These are phyloP conservation scores for Nevesoporus exiguus DNA, from an alignment of 768 basidiomycete genomes.

Conservation along the genomic window DNA sequence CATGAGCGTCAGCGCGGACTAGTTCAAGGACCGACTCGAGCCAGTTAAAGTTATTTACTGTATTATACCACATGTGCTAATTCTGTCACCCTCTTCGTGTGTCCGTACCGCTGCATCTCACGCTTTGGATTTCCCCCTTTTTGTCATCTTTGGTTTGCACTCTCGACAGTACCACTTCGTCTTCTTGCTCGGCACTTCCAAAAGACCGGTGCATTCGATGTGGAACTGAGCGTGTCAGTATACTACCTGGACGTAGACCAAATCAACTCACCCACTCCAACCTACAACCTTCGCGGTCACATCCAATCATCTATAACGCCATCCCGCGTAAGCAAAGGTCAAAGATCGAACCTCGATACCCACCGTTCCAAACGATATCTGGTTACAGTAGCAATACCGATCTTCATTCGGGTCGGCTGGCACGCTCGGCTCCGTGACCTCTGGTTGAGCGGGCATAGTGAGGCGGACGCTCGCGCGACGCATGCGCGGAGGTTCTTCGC, in stretches of 20 bases:
- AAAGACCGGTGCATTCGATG: conserved; percentile 60
- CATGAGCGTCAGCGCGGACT: conserved; percentile 41
- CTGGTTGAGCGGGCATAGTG: conserved; percentile 34
- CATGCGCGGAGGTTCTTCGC: conserved; percentile 18
- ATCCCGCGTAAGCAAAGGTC: neutral
- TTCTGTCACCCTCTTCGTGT: too few relatives aligned
- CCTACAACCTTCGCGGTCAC: conserved; percentile 68
- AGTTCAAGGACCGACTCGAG: too few relatives aligned
- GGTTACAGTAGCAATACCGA: conserved; percentile 79
- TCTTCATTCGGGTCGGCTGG: conserved; percentile 46
- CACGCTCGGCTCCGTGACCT: conserved; percentile 14
- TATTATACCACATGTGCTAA: conserved; percentile 19
- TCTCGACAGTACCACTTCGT: conserved; percentile 71
- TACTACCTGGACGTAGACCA: neutral
- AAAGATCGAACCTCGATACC: conserved; percentile 22
- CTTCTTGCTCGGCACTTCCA: conserved; percentile 51
- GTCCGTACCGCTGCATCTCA: conserved; percentile 10
- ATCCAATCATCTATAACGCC: conserved; percentile 75
- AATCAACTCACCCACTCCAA: conserved; percentile 73
- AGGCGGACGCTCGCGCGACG: conserved; percentile 31
- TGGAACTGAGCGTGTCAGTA: conserved; percentile 56
- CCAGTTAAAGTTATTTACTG: conserved; percentile 15
- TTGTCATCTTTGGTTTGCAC: conserved; percentile 43
- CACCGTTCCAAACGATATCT: conserved; percentile 78
- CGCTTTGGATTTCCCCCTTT: conserved; percentile 33